Evolutionary conservation across 129 eudicot genomes (phyloP).

Genomic region (Flaveria sonorensis): DNA sequence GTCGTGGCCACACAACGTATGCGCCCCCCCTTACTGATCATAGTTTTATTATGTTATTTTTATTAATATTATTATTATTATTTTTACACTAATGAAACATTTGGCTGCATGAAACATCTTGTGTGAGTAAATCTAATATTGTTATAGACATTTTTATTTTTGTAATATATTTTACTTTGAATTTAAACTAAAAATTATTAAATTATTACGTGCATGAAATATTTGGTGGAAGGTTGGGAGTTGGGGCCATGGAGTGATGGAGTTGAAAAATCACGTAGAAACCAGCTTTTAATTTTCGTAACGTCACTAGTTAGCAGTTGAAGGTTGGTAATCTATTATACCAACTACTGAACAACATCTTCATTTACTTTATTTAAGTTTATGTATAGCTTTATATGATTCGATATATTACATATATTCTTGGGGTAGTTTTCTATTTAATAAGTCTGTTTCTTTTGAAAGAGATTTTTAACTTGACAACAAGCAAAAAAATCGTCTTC

Average conservation of each 20-base stretch:
- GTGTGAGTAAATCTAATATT: no score
- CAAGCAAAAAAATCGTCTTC: slow-evolving; percentile 1
- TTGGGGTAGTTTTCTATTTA: background rate
- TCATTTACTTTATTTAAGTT: background rate
- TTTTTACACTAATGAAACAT: no score
- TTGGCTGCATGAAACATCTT: no score
- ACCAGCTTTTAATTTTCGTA: slow-evolving; percentile 24
- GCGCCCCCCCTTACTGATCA: no score
- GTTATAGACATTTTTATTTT: no score
- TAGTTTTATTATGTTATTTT: no score
- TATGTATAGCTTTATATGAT: no score
- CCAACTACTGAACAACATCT: slow-evolving; percentile 39
- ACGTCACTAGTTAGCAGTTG: slow-evolving; percentile 51
- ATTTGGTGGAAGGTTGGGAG: slow-evolving; percentile 57
- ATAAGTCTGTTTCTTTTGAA: slow-evolving; percentile 5
- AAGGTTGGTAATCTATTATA: slow-evolving; percentile 57
- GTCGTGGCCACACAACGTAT: no score
- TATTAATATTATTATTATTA: no score
- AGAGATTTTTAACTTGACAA: slow-evolving; percentile 18
- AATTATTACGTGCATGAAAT: slow-evolving; percentile 48
- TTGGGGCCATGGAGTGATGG: slow-evolving; percentile 39
- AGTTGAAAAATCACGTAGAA: slow-evolving; percentile 32
- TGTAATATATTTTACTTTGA: background rate
- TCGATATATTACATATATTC: no score
- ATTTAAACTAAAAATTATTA: background rate